phyloP scores from a whole-genome alignment of 345 rosid species.

The Laguncularia racemosa region DNA sequence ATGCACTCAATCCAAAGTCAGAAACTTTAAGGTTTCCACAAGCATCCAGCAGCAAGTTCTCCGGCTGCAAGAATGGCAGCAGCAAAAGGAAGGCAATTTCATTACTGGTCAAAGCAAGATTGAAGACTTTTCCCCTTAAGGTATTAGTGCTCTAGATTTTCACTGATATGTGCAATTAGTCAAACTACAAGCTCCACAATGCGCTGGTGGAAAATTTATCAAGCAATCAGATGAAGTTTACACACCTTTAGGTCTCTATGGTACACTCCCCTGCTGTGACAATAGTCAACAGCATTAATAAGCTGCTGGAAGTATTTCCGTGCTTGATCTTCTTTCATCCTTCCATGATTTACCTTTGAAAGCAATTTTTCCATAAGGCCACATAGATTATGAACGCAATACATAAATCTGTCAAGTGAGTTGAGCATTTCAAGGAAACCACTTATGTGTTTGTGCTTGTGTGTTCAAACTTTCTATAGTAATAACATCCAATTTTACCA shows the following conservation, averaged over 20 bases:
- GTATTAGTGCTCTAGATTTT: no score
- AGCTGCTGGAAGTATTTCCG: constrained; percentile 96
- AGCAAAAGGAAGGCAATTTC: constrained; percentile 9
- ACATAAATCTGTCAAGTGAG: background rate
- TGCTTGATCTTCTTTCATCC: constrained; percentile 88
- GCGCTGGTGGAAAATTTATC: background rate
- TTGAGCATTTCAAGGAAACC: no score
- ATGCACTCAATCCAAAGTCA: constrained; percentile 95
- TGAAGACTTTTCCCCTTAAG: background rate
- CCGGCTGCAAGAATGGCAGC: constrained; percentile 54
- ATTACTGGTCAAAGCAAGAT: background rate
- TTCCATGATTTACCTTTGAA: constrained; percentile 78
- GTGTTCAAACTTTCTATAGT: no score
- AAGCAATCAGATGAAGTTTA: background rate
- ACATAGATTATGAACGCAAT: background rate
- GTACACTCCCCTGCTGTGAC: constrained; percentile 97
- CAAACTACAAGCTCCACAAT: no score
- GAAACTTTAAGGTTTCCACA: constrained; percentile 89
- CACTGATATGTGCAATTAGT: no score
- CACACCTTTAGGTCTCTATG: constrained; percentile 95
- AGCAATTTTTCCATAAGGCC: constrained; percentile 5
- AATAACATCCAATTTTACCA: no score
- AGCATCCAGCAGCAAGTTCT: constrained; percentile 79
- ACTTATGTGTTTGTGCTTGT: no score
- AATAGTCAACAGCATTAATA: constrained; percentile 85